These are phyloP conservation scores for Rhizopogon salebrosus DNA, from an alignment of 768 basidiomycete species.

Conservation along the genomic window DNA sequence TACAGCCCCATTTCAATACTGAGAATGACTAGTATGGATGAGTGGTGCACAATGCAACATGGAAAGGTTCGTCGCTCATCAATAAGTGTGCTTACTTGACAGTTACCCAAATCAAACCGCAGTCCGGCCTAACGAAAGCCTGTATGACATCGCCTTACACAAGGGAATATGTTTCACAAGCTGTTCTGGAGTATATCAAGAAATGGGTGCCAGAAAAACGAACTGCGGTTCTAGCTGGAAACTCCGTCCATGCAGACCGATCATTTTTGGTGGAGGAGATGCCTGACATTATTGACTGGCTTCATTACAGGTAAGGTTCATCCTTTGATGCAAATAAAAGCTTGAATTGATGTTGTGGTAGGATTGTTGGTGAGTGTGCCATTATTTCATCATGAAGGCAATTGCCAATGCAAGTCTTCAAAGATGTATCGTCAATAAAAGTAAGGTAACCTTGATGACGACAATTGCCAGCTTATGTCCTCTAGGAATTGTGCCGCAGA, in stretches of 20 bases:
- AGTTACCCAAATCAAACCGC: not conserved
- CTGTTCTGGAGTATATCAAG: slow-evolving; percentile 74
- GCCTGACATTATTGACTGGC: slow-evolving; percentile 74
- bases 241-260: slow-evolving; percentile 79
- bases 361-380: slow-evolving; percentile 61
- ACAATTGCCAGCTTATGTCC: not conserved
- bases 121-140: slow-evolving; percentile 81
- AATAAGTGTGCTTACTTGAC: not conserved
- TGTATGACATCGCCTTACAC: slow-evolving; percentile 70
- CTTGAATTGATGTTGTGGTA: slow-evolving; percentile 18
- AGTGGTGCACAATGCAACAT: slow-evolving; percentile 86
- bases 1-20: not conserved
- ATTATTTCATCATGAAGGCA: not conserved
- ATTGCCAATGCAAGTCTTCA: not conserved
- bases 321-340: not conserved
- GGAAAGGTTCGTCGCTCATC: slow-evolving; percentile 44
- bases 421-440: slow-evolving; percentile 85
- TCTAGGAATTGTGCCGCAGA: slow-evolving; percentile 65
- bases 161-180: slow-evolving; percentile 50
- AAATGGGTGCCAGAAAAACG: slow-evolving; percentile 71
- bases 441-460: slow-evolving; percentile 25
- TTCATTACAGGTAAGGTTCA: slow-evolving; percentile 65
- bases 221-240: slow-evolving; percentile 77
- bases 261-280: slow-evolving; percentile 71
- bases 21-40: slow-evolving; percentile 58